Evolutionary conservation across 495 filamentous ascomycete species (phyloP).

Genomic region (Penicillium soppii): DNA sequence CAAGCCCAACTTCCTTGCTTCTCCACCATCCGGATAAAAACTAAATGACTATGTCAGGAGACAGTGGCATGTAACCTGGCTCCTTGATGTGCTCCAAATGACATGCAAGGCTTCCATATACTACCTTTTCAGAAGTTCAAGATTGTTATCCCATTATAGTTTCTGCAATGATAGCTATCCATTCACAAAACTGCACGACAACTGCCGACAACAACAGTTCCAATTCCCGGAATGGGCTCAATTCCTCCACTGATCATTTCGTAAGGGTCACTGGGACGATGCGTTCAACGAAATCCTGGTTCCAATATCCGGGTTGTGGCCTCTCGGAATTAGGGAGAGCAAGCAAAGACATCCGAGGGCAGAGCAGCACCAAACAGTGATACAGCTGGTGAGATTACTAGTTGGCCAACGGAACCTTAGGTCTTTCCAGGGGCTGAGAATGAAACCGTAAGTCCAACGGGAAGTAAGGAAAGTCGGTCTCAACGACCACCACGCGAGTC

Average conservation of each 20-base stretch:
- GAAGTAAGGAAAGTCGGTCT: slow-evolving; percentile 3
- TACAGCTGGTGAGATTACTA: not conserved
- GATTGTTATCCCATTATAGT: too few relatives aligned
- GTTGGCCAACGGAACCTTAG: not conserved
- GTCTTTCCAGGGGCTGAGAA: not conserved
- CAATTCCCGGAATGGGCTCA: not conserved
- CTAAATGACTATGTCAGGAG: too few relatives aligned
- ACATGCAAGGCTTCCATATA: too few relatives aligned
- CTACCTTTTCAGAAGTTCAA: too few relatives aligned
- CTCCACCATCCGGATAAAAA: too few relatives aligned
- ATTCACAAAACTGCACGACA: not conserved
- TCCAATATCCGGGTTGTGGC: not conserved
- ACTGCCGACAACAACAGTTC: not conserved
- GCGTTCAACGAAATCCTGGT: not conserved
- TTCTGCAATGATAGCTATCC: too few relatives aligned
- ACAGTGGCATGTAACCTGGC: too few relatives aligned
- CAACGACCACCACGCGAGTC: slow-evolving; percentile 32
- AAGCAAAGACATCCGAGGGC: too few relatives aligned
- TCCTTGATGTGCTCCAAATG: too few relatives aligned
- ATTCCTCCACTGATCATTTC: not conserved
- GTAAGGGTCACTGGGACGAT: not conserved
- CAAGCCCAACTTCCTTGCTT: too few relatives aligned
- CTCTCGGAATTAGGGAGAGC: too few relatives aligned
- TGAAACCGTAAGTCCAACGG: not conserved
- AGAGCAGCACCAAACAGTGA: not conserved